Conservation (phyloP, 2,329 filamentous ascomycete species). For the Aschersonia sp. region DNA sequence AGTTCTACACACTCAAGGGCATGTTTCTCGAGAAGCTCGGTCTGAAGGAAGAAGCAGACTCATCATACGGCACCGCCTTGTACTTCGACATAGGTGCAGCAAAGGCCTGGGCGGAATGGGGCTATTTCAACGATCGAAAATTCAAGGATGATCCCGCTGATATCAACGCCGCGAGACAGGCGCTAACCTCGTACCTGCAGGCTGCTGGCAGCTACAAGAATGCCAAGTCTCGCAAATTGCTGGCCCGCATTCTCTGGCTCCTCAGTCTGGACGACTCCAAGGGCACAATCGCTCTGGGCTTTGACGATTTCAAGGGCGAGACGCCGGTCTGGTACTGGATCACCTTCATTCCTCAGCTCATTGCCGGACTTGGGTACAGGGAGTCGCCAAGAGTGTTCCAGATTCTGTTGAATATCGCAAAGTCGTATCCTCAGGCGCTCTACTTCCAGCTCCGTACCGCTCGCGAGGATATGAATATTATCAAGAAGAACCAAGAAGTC, state of each 20-base stretch:
- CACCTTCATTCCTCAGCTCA: constrained; percentile 91
- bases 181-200: constrained; percentile 90
- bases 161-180: constrained; percentile 73
- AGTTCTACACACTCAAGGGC: constrained; percentile 97
- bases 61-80: constrained; percentile 84
- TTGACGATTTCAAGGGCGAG: constrained; percentile 94
- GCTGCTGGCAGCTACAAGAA: constrained; percentile 95
- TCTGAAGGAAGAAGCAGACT: constrained; percentile 81
- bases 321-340: constrained; percentile 99
- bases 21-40: constrained; percentile 96
- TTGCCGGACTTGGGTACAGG: constrained; percentile 81
- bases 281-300: constrained; percentile 69
- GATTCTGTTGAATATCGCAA: constrained; percentile 85
- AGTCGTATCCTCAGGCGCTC: constrained; percentile 85
- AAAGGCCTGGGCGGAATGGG: constrained; percentile 99
- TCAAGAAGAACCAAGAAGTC: constrained; percentile 75
- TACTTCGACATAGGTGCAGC: constrained; percentile 93
- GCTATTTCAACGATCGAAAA: constrained; percentile 89
- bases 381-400: constrained; percentile 77
- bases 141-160: constrained; percentile 85
- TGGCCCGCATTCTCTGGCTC: constrained; percentile 88
- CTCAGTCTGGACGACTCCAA: constrained; percentile 84
- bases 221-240: constrained; percentile 84
- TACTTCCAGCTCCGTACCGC: constrained; percentile 94
- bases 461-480: constrained; percentile 80